Evolutionary conservation across 805 yeast genomes (phyloP), one percentile per base, ranked within the genome.

Genomic region (Candida koratica): DNA sequence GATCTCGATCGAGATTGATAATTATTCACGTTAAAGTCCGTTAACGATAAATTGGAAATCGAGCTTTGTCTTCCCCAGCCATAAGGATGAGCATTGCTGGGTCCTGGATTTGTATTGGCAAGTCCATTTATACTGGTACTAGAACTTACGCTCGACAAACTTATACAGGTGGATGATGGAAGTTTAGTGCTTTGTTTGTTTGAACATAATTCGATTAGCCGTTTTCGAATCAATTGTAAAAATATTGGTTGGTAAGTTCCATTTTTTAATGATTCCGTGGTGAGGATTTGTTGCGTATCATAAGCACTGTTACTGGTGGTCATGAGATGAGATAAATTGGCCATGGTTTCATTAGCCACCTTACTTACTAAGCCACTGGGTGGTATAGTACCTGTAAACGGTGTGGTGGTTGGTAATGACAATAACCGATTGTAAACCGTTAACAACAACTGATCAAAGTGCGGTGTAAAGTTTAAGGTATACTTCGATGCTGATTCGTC

Each of bases 341-440:
- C 42, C 61, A 66, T 53, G 6, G 65, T 60, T 41, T 67, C 71
- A 42, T 60, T 60, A 22, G 71, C 70, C n/a, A 66, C 69, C 40
- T 58, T 60, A 25, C 68, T 59, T 15, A 60, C 71, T 33, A 67
- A 50, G 1, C 73, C 73, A 49, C 67, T 62, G 3, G 73, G 73
- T 12, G 73, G 73, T 7, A 58, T 51, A 9, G 43, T 32, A 2
- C 73, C 73, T 52, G 58, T 57, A 34, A 67, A 67, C 9, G 73
- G 73, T 14, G 71, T 65, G 3, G 71, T 65, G 14, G 73, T 67
- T 27, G 73, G 73, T 28, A 62, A 58, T 22, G 61, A 54, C 31
- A 66, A 47, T 26, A 64, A 48, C 30, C 61, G 55, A 18, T 55
- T 50, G 47, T 66, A 67, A 7, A 59, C 40, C 20, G 55, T 44